A percentile compares a stretch with the other conserved stretches of the same genome.
Evolutionary conservation across 2,329 filamentous ascomycete genomes (phyloP).

Genomic region (Lizonia empirigonia): DNA sequence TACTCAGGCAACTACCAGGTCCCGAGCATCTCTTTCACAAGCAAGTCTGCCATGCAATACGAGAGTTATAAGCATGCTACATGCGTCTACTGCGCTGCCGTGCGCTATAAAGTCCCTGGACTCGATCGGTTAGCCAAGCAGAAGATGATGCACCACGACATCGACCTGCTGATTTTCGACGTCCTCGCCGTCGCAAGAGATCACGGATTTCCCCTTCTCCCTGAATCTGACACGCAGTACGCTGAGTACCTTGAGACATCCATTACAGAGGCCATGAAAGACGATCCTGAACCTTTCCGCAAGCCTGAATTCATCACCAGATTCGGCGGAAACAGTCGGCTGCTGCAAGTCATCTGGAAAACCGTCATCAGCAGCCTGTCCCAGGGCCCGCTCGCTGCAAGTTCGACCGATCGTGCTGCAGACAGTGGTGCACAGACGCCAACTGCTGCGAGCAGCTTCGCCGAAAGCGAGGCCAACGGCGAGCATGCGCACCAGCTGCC

Average conservation of each 20-base stretch:
- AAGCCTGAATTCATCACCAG: conserved; percentile 32
- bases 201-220: neutral
- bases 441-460: conserved; percentile 1
- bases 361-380: conserved; percentile 31
- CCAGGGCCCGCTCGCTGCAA: too few species aligned
- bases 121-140: conserved; percentile 34
- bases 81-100: conserved; percentile 36
- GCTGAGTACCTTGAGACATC: conserved; percentile 28
- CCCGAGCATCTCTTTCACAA: conserved; percentile 1
- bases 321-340: conserved; percentile 33
- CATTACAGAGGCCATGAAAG: conserved; percentile 25
- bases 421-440: conserved; percentile 1
- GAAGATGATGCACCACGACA: conserved; percentile 11
- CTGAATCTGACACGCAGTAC: conserved; percentile 32
- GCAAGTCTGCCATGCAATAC: conserved; percentile 3
- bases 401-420: neutral
- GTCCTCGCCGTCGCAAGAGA: neutral
- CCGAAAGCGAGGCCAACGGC: conserved; percentile 10
- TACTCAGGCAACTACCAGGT: neutral
- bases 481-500: conserved; percentile 2
- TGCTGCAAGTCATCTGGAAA: conserved; percentile 37
- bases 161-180: neutral
- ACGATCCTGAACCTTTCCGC: conserved; percentile 32
- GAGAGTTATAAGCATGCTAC: conserved; percentile 29
- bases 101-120: conserved; percentile 31